Percentiles rank a stretch among this genome's conserved stretches.
These are phyloP conservation scores for Neocatenulostroma microsporum DNA, from an alignment of 2,329 filamentous ascomycete genomes.

Conservation along the genomic window DNA sequence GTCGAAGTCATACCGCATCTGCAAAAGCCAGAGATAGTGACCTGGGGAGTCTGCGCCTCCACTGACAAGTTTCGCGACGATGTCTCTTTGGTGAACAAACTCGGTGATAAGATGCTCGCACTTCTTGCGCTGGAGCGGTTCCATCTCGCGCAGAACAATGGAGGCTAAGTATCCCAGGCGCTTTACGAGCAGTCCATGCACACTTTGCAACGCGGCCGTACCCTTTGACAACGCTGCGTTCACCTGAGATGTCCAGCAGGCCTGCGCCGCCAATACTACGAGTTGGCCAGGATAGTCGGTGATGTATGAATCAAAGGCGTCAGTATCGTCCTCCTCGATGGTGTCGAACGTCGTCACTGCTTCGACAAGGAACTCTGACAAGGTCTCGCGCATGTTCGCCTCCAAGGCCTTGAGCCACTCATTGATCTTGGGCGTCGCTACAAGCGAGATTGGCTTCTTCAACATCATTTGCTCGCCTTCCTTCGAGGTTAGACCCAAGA, in stretches of 20 bases:
- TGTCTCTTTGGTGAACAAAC: constrained; percentile 94
- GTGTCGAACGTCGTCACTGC: constrained; percentile 73
- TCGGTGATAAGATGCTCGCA: constrained; percentile 98
- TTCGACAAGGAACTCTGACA: constrained; percentile 83
- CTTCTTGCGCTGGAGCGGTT: constrained; percentile 82
- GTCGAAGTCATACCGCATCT: constrained; percentile 93
- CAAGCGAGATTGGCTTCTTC: constrained; percentile 83
- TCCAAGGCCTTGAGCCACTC: constrained; percentile 96
- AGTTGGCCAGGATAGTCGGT: constrained; percentile 83
- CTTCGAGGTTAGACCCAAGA: constrained; percentile 88
- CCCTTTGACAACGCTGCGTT: constrained; percentile 67
- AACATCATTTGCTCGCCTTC: constrained; percentile 83
- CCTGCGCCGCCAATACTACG: constrained; percentile 88
- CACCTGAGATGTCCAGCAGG: constrained; percentile 84
- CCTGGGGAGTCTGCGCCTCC: constrained; percentile 64
- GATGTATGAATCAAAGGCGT: constrained; percentile 71
- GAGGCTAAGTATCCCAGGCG: constrained; percentile 78
- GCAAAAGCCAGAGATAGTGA: constrained; percentile 87
- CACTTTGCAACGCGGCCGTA: constrained; percentile 57
- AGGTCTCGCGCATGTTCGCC: constrained; percentile 83
- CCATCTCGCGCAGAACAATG: constrained; percentile 82
- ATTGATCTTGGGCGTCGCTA: constrained; percentile 94
- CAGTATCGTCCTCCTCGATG: constrained; percentile 60
- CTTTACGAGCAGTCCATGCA: constrained; percentile 77
- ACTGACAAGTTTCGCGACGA: constrained; percentile 76